Base-by-base conservation (phyloP, 208 protist genomes). In the Trypanosomatidae sp. region DNA sequence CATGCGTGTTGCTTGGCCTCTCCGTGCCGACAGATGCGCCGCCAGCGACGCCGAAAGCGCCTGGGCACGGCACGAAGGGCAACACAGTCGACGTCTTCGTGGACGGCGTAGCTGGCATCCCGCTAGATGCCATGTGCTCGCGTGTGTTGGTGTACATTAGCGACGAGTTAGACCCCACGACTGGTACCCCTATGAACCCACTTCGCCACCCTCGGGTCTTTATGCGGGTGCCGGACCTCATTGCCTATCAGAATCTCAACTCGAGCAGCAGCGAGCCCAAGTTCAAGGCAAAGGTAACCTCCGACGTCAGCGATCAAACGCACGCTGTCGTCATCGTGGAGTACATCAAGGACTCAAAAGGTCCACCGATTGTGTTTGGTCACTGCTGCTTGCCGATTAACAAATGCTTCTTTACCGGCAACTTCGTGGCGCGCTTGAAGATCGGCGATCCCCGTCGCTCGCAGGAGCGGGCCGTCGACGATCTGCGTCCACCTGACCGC, bases 401-500 rank as follows among this genome's bases (percentile, higher is more conserved):
- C 69, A 73, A 77, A 62, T 70, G 19, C 12, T 76, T 77, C 36
- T 71, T 75, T 43, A 74, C 67, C 9, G 91, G 91, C 66, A 95
- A 90, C 76, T 95, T 86, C 49, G 19, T 91, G 19, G 80, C 72
- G 58, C 91, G 91, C 52, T 41, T 95, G 36, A 81, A 83, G 67
- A 4, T 87, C 46, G 91, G 91, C 25, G 91, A 95, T 74, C 91
- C 91, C 15, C 84, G 91, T 12, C 85, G 84, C 33, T 88, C 91
- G 47, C 73, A 83, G 50, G 80, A 85, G 66, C 83, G 91, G 10
- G 68, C 66, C 46, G 55, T 83, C 6, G 73, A 83, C 19, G 86
- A 88, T 22, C 60, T 74, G 13, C 83, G 86, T 15, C 71, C 79
- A 5, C 53, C 72, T 41, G 77, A 84, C 3, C 81, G 84, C 65